These are phyloP conservation scores for Ceratonia siliqua DNA, from an alignment of 306 rosid genomes.

Conservation along the genomic window DNA sequence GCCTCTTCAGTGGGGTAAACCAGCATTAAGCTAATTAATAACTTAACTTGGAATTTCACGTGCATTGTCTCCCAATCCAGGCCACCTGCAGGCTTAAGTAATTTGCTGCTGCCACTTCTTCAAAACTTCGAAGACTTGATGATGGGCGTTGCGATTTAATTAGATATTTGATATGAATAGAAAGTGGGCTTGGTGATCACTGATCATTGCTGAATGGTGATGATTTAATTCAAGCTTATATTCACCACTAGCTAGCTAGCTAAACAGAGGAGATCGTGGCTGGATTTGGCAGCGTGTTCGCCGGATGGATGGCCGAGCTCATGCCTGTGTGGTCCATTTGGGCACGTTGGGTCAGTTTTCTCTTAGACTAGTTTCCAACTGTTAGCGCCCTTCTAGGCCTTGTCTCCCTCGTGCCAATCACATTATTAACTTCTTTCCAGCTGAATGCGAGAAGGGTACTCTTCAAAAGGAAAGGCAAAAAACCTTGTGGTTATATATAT, in stretches of 20 bases:
- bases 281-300: slow-evolving; percentile 18
- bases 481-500: background rate
- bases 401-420: slow-evolving; percentile 27
- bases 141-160: too few species aligned
- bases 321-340: slow-evolving; percentile 4
- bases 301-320: slow-evolving; percentile 15
- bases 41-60: too few species aligned
- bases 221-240: background rate
- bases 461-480: background rate
- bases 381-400: background rate
- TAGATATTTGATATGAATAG: too few species aligned
- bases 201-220: background rate
- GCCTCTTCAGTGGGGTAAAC: too few species aligned
- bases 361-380: slow-evolving; percentile 8
- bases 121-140: too few species aligned
- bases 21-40: too few species aligned
- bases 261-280: background rate
- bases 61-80: too few species aligned
- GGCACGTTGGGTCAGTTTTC: background rate
- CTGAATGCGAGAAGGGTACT: background rate
- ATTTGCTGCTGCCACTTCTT: too few species aligned
- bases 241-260: background rate
- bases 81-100: too few species aligned
- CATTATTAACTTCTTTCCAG: background rate
- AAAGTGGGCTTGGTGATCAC: too few species aligned